These are phyloP conservation scores for Gossypium stocksii DNA, from an alignment of 345 rosid species.

Conservation along the genomic window DNA sequence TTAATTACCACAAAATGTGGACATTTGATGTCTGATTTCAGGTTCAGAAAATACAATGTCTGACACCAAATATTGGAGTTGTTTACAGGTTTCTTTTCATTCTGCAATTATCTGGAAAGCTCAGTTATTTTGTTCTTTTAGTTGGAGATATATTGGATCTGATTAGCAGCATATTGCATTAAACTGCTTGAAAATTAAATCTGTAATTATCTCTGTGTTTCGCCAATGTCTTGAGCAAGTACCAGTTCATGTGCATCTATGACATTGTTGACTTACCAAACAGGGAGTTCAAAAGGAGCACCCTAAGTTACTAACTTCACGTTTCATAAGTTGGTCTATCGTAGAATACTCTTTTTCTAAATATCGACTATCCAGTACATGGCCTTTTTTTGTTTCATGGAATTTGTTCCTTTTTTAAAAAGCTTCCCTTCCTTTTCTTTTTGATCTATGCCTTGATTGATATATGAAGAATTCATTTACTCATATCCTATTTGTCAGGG, in stretches of 20 bases:
- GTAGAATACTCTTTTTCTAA: neutral
- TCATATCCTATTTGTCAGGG: neutral
- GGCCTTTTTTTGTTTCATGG: neutral
- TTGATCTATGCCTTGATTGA: neutral
- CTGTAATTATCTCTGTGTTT: neutral
- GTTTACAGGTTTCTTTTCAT: constrained; percentile 68
- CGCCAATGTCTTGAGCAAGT: neutral
- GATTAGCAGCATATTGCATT: neutral
- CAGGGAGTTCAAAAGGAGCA: neutral
- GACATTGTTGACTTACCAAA: neutral
- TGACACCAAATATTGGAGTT: constrained; percentile 93
- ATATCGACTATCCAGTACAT: neutral
- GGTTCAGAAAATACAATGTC: constrained; percentile 86
- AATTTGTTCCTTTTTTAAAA: neutral
- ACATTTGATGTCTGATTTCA: constrained; percentile 23
- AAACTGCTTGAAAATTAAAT: neutral
- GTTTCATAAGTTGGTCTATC: neutral
- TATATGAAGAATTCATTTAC: neutral
- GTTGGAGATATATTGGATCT: neutral
- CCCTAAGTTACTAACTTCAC: neutral
- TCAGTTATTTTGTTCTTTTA: neutral
- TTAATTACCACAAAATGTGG: neutral
- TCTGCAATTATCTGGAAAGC: neutral
- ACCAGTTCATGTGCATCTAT: neutral
- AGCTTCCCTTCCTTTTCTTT: neutral